A percentile compares a stretch with the other conserved stretches of the same genome.
These are phyloP conservation scores for Euphorbia lathyris DNA, from an alignment of 345 rosid species.

Conservation along the genomic window DNA sequence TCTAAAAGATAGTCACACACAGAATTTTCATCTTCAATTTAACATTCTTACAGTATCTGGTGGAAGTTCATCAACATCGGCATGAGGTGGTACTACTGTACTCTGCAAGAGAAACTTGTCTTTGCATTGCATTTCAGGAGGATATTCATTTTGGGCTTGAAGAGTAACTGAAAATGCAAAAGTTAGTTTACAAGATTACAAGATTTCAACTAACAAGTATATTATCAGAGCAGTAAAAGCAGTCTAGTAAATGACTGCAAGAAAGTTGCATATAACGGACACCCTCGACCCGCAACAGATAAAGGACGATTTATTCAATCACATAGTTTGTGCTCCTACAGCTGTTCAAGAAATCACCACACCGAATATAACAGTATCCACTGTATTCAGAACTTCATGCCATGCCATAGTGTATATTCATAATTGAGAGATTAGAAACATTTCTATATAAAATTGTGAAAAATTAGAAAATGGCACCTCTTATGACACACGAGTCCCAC, in stretches of 20 bases:
- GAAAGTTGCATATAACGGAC: not conserved
- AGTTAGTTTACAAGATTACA: conserved; percentile 4
- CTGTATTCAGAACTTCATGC: not conserved
- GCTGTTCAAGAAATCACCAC: not conserved
- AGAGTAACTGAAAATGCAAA: conserved; percentile 64
- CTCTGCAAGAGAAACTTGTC: conserved; percentile 96
- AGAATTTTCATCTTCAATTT: conserved; percentile 11
- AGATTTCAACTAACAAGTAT: not conserved
- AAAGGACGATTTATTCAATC: too few species aligned
- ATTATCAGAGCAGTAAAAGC: not conserved
- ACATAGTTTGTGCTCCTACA: too few species aligned
- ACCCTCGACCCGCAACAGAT: conserved; percentile 2
- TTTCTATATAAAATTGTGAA: not conserved
- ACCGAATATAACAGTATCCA: not conserved
- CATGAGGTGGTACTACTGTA: conserved; percentile 65
- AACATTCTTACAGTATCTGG: conserved; percentile 65
- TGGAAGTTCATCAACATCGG: conserved; percentile 81
- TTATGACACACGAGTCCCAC: conserved; percentile 65
- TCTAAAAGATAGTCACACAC: not conserved
- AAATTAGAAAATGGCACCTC: conserved; percentile 45
- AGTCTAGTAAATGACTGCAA: conserved; percentile 4
- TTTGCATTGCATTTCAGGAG: conserved; percentile 89
- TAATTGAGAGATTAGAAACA: not conserved
- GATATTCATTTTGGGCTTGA: conserved; percentile 80
- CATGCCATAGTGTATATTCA: not conserved